These are phyloP conservation scores for Colletotrichum sp. DNA, from an alignment of 2,329 filamentous ascomycete genomes.

Conservation along the genomic window DNA sequence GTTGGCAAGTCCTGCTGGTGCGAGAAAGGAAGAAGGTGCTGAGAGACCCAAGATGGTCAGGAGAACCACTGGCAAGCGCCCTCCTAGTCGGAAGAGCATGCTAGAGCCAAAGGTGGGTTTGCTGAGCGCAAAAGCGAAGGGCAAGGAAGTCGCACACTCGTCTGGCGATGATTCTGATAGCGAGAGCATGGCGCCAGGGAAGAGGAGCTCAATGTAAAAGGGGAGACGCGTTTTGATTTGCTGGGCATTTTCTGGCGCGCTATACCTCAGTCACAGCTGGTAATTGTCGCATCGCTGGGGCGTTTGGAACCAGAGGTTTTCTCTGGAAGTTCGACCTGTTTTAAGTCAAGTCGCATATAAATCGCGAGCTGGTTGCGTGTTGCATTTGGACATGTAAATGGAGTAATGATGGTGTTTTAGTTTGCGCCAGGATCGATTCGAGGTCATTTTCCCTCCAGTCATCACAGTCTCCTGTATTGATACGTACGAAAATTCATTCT, in stretches of 20 bases:
- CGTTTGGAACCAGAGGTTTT: constrained; percentile 7
- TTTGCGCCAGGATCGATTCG: not conserved
- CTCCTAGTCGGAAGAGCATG: constrained; percentile 46
- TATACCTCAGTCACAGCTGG: constrained; percentile 18
- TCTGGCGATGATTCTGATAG: constrained; percentile 32
- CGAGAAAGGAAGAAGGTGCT: constrained; percentile 33
- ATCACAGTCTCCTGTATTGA: constrained; percentile 11
- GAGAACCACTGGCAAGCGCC: constrained; percentile 32
- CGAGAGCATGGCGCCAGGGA: constrained; percentile 28
- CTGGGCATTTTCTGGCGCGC: constrained; percentile 20
- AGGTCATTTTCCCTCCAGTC: not conserved
- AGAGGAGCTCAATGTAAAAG: constrained; percentile 48
- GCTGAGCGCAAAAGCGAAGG: constrained; percentile 49
- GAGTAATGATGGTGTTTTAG: constrained; percentile 13
- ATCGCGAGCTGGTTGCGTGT: constrained; percentile 1
- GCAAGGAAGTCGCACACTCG: constrained; percentile 47
- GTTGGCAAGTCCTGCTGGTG: constrained; percentile 36
- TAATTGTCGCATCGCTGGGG: constrained; percentile 9
- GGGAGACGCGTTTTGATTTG: constrained; percentile 12
- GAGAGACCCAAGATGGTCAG: constrained; percentile 31
- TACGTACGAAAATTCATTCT: not conserved
- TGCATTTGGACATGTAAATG: constrained; percentile 13
- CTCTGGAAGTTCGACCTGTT: not conserved
- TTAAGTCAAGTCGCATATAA: not conserved
- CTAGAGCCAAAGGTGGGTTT: constrained; percentile 43